Evolutionary conservation across 2,329 filamentous ascomycete species (phyloP).

Genomic region (Eutypella sp.): DNA sequence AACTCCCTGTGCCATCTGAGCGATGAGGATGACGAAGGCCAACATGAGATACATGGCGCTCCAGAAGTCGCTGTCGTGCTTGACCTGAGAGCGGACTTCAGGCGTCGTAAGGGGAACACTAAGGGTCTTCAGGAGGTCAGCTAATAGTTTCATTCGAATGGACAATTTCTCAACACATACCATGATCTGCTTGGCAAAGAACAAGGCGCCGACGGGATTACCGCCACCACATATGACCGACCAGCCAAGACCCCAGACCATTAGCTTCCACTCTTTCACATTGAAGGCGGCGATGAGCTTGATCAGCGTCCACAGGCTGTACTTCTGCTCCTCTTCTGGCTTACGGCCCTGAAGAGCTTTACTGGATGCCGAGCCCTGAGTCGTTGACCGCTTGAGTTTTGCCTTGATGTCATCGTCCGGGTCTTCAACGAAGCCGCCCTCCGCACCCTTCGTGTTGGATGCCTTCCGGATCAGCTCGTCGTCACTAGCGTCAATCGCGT

Average conservation of each 20-base stretch:
- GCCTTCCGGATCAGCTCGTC: conserved; percentile 46
- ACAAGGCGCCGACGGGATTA: conserved; percentile 71
- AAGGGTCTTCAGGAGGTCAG: conserved; percentile 24
- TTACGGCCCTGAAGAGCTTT: conserved; percentile 56
- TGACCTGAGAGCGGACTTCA: conserved; percentile 53
- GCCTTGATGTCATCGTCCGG: conserved; percentile 57
- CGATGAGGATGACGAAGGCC: conserved; percentile 65
- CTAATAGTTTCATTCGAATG: neutral
- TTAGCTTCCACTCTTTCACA: conserved; percentile 61
- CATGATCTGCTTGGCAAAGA: conserved; percentile 85
- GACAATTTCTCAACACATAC: conserved; percentile 42
- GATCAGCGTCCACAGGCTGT: conserved; percentile 70
- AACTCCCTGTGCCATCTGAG: conserved; percentile 64
- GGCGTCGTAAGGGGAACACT: conserved; percentile 36
- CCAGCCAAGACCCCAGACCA: conserved; percentile 69
- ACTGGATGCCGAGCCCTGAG: conserved; percentile 62
- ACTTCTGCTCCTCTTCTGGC: conserved; percentile 48
- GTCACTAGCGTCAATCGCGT: conserved; percentile 43
- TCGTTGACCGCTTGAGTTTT: conserved; percentile 51
- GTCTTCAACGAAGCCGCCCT: conserved; percentile 43
- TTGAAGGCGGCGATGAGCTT: conserved; percentile 81
- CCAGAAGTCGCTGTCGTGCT: conserved; percentile 77
- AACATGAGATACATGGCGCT: conserved; percentile 84
- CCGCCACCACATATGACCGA: conserved; percentile 74
- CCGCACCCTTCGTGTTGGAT: conserved; percentile 31